A percentile compares a stretch with the other conserved stretches of the same genome.
phyloP scores from a whole-genome alignment of 2,329 filamentous ascomycete species.

The Cladosporium sp. region DNA sequence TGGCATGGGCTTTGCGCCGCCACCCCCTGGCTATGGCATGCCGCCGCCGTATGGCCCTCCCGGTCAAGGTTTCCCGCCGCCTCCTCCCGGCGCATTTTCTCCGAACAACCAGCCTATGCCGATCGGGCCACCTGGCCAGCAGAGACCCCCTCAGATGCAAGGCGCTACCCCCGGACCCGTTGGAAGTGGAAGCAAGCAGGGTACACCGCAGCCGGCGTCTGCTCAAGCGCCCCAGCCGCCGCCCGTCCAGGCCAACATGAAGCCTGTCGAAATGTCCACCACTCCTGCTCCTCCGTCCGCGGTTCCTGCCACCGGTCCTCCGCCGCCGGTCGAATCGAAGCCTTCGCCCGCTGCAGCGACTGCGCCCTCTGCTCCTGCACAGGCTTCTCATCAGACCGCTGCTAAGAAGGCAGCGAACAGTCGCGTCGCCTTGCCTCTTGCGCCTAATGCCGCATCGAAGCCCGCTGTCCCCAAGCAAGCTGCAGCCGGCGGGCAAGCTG shows the following conservation, averaged over 20 bases:
- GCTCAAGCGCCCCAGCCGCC: constrained; percentile 21
- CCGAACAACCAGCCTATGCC: constrained; percentile 37
- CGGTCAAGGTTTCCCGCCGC: constrained; percentile 52
- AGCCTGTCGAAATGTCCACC: constrained; percentile 31
- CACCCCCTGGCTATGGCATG: constrained; percentile 20
- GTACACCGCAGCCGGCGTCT: constrained; percentile 26
- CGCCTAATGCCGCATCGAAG: constrained; percentile 30
- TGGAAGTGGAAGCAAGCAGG: constrained; percentile 32
- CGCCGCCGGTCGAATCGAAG: constrained; percentile 63
- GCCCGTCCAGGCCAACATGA: constrained; percentile 14
- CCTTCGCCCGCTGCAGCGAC: constrained; percentile 54
- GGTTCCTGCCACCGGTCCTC: constrained; percentile 43
- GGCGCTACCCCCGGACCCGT: constrained; percentile 32
- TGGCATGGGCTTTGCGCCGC: constrained; percentile 27
- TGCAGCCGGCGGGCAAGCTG: neutral
- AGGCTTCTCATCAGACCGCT: constrained; percentile 28
- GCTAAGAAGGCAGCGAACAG: constrained; percentile 39
- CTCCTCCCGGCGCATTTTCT: constrained; percentile 36
- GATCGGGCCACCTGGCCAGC: constrained; percentile 49
- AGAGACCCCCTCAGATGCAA: constrained; percentile 38
- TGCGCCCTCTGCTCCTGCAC: constrained; percentile 41
- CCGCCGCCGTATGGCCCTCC: constrained; percentile 32
- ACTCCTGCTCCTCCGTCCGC: constrained; percentile 40
- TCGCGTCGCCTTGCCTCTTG: constrained; percentile 57
- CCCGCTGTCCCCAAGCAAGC: neutral